Percentiles rank a stretch among this genome's conserved stretches.
Evolutionary conservation across 306 rosid genomes (phyloP).

Genomic region (Cotoneaster glaucophyllus): DNA sequence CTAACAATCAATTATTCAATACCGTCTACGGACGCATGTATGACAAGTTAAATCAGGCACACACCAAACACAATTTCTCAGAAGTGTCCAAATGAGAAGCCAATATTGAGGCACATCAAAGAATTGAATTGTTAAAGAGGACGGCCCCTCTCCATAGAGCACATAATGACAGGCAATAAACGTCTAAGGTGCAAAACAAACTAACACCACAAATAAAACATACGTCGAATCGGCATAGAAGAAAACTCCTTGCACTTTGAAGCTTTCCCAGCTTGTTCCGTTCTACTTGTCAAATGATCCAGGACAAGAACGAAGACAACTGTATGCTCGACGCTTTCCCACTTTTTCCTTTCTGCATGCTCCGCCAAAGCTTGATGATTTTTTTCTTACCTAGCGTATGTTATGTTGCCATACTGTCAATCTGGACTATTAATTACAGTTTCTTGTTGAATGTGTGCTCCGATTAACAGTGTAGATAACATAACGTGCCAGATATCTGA

Average conservation of each 20-base stretch:
- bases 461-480: neutral
- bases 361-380: neutral
- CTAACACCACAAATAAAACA: neutral
- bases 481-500: neutral
- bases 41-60: neutral
- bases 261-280: neutral
- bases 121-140: neutral
- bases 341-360: neutral
- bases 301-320: neutral
- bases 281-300: neutral
- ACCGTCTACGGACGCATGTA: neutral
- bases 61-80: neutral
- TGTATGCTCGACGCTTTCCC: neutral
- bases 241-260: neutral
- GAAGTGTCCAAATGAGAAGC: slow-evolving; percentile 6
- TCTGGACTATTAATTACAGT: neutral
- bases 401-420: neutral
- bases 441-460: neutral
- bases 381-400: neutral
- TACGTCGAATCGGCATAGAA: neutral
- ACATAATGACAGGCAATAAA: neutral
- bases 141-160: neutral
- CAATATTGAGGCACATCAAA: neutral
- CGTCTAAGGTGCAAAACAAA: neutral
- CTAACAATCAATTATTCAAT: neutral